Conservation (phyloP, 1,139 yeast genomes). For the Tardiomyces blankii region DNA sequence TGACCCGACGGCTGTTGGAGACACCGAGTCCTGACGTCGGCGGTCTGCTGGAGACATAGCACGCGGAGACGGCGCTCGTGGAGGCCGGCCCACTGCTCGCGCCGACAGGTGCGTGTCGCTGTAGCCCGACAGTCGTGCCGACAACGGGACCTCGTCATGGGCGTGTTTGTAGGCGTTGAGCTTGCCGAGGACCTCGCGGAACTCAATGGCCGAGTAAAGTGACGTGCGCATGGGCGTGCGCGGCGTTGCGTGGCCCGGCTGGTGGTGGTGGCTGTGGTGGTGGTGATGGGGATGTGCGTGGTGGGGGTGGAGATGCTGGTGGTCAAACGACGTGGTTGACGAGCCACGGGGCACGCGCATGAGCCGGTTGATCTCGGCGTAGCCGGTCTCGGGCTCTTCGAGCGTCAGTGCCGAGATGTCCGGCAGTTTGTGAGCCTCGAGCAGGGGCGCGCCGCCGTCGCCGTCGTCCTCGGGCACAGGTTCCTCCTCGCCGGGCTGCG, state of each 20-base stretch:
- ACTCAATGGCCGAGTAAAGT: slow-evolving; percentile 33
- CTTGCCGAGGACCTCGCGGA: slow-evolving; percentile 20
- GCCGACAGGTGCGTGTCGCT: neutral
- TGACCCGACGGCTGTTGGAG: too few species aligned
- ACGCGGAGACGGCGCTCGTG: neutral
- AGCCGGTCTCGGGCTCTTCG: slow-evolving; percentile 14
- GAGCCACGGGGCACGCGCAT: slow-evolving; percentile 14
- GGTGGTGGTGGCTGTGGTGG: neutral
- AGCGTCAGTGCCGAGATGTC: neutral
- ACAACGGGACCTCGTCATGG: neutral
- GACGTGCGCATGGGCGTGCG: slow-evolving; percentile 31
- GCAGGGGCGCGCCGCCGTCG: neutral
- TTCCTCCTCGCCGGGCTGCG: neutral
- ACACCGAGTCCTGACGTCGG: too few species aligned
- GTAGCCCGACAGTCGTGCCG: neutral
- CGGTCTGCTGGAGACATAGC: neutral
- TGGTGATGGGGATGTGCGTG: neutral
- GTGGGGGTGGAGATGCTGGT: neutral
- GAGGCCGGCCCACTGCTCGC: neutral
- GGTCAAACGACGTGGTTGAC: neutral
- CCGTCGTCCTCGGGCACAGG: neutral
- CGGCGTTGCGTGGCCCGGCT: slow-evolving; percentile 3
- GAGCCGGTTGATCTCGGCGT: slow-evolving; percentile 17
- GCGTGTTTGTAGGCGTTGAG: neutral
- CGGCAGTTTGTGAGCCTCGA: slow-evolving; percentile 1